A percentile compares a stretch with the other conserved stretches of the same genome.
Conservation (phyloP, 2,329 filamentous ascomycete species). For the Ophiosphaerella korrae region DNA sequence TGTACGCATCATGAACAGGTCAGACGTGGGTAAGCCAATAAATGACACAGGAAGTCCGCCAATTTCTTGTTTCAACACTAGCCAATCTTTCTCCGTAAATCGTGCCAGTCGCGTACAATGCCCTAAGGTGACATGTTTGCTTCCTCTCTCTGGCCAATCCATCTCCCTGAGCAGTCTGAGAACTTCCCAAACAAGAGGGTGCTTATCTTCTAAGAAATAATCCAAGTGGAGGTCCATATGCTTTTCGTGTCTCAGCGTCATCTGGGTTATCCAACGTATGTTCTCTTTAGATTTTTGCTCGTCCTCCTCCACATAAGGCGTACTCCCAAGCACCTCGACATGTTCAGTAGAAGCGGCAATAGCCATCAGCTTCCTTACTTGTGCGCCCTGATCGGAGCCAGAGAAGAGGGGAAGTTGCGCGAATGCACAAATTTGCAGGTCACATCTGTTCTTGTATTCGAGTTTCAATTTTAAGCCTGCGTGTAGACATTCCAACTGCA, state of each 20-base stretch:
- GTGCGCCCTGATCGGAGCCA: constrained; percentile 53
- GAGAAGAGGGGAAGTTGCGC: constrained; percentile 73
- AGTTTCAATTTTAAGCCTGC: constrained; percentile 63
- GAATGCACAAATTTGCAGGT: constrained; percentile 72
- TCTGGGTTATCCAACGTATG: constrained; percentile 65
- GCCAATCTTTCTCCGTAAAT: constrained; percentile 58
- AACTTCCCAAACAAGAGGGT: constrained; percentile 61
- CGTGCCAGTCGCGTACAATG: constrained; percentile 71
- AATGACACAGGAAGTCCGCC: constrained; percentile 65
- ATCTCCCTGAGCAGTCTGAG: constrained; percentile 56
- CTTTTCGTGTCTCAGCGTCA: constrained; percentile 56
- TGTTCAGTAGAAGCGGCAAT: constrained; percentile 48
- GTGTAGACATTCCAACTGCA: constrained; percentile 62
- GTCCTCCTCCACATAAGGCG: constrained; percentile 70
- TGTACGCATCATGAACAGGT: constrained; percentile 72
- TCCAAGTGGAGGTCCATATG: constrained; percentile 75
- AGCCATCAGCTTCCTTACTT: constrained; percentile 59
- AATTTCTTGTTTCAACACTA: constrained; percentile 55
- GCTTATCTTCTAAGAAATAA: constrained; percentile 64
- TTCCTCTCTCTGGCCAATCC: constrained; percentile 53
- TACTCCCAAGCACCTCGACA: constrained; percentile 68
- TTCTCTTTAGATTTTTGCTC: constrained; percentile 58
- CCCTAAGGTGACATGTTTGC: constrained; percentile 56
- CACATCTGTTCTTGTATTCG: constrained; percentile 58
- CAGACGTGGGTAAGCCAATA: constrained; percentile 71